Conservation (phyloP, 2,329 filamentous ascomycete genomes). For the Aureobasidium sp. region DNA sequence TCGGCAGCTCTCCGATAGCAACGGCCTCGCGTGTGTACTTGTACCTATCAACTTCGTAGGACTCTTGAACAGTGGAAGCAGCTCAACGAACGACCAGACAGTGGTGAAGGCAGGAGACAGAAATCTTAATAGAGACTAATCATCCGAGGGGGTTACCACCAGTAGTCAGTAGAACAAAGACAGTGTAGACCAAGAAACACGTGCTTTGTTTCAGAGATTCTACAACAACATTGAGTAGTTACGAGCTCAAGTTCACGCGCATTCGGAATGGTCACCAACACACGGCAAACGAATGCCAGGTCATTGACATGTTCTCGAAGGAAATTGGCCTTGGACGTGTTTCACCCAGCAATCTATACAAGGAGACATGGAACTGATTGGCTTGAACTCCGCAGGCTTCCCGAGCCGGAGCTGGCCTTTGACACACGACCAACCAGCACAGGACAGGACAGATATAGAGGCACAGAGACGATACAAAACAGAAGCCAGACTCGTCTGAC, state of each 20-base stretch:
- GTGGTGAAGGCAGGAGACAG: neutral
- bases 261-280: neutral
- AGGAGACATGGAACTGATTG: neutral
- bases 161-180: neutral
- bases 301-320: conserved; percentile 3
- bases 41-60: neutral
- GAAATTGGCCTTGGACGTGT: conserved; percentile 2
- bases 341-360: conserved; percentile 6
- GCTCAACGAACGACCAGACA: neutral
- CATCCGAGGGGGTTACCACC: neutral
- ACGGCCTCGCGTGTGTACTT: neutral
- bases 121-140: neutral
- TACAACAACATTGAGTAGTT: neutral
- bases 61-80: neutral
- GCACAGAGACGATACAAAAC: neutral
- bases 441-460: neutral
- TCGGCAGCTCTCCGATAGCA: neutral
- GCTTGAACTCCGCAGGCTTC: neutral
- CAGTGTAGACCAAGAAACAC: neutral
- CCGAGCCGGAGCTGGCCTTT: neutral
- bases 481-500: neutral
- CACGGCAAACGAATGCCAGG: neutral
- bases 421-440: neutral
- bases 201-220: neutral
- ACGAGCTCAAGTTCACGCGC: neutral